phyloP scores from a whole-genome alignment of 164 flowering plant genomes.

The Macadamia tetraphylla region DNA sequence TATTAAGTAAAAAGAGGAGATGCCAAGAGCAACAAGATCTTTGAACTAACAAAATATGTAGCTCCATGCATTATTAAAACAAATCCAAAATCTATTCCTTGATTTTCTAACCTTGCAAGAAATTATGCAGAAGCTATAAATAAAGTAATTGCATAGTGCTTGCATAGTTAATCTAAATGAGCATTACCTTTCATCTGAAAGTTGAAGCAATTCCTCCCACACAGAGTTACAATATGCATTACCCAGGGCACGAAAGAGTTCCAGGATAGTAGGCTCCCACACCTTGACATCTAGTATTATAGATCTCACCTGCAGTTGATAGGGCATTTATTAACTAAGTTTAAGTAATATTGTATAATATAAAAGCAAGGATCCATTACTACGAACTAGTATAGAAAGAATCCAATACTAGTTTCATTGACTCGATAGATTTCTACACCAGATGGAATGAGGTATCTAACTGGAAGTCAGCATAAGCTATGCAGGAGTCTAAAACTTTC shows the following conservation, averaged over 20 bases:
- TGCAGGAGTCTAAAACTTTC: not conserved
- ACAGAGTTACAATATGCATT: conserved; percentile 79
- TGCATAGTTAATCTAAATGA: not conserved
- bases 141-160: conserved; percentile 2
- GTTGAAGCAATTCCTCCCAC: conserved; percentile 74
- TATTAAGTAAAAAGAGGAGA: too few relatives aligned
- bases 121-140: not conserved
- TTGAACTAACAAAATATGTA: too few relatives aligned
- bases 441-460: not conserved
- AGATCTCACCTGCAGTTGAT: conserved; percentile 75
- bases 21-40: too few relatives aligned
- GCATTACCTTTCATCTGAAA: conserved; percentile 42
- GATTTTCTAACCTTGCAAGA: too few relatives aligned
- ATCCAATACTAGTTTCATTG: too few relatives aligned
- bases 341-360: not conserved
- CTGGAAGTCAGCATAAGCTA: not conserved
- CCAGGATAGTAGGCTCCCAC: conserved; percentile 86
- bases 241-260: conserved; percentile 64
- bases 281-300: conserved; percentile 85
- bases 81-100: too few relatives aligned
- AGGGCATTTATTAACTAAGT: conserved; percentile 4
- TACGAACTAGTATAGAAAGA: too few relatives aligned
- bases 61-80: too few relatives aligned
- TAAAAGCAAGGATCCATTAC: too few relatives aligned
- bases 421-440: too few relatives aligned